Base-by-base conservation (phyloP, 2,329 filamentous ascomycete species). In the Colletotrichum liriopes region DNA sequence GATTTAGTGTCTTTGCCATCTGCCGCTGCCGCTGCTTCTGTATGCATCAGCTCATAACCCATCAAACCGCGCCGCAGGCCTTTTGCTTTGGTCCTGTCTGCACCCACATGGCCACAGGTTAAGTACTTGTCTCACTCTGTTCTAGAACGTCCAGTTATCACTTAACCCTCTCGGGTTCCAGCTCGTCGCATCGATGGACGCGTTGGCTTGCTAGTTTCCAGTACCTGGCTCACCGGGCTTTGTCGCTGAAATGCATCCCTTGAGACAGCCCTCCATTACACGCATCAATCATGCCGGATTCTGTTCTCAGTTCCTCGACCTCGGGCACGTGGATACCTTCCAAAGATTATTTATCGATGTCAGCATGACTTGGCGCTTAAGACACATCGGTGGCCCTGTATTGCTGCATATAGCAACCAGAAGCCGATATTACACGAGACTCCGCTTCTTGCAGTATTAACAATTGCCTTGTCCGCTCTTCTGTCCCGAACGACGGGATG, bases 1-100 rank as follows among this genome's bases (percentile, higher is more conserved):
- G 26, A 6, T 37, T 61, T 9, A 18, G 58, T 61, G 43, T 18
- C n/a, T 35, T 47, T 11, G 14, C 32, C n/a, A 51, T 49, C 29
- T 51, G n/a, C 14, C 9, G 16, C 43, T 37, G 8, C 26, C 29
- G 23, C 37, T 11, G 26, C 51, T 45, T 45, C 51, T 55, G 62
- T 14, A 35, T 47, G 51, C 51, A 56, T 65, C 63, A 39, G 49
- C 51, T 52, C 63, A 58, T 58, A 8, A 32, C 29, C 5, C 12
- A 41, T 55, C 39, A 65, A n/a, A 45, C 39, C 51, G 20, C 26
- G 2, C 12, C 43, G 23, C 43, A 37, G 35, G 37, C 35, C 23
- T n/a, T 12, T n/a, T 2, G 18, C 16, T 60, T 47, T n/a, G 45
- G n/a, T 49, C 47, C 47, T 49, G 47, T 9, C 58, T 18, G 23